Evolutionary conservation across 2,329 filamentous ascomycete genomes (phyloP).

Genomic region (Fusarium transvaalense): DNA sequence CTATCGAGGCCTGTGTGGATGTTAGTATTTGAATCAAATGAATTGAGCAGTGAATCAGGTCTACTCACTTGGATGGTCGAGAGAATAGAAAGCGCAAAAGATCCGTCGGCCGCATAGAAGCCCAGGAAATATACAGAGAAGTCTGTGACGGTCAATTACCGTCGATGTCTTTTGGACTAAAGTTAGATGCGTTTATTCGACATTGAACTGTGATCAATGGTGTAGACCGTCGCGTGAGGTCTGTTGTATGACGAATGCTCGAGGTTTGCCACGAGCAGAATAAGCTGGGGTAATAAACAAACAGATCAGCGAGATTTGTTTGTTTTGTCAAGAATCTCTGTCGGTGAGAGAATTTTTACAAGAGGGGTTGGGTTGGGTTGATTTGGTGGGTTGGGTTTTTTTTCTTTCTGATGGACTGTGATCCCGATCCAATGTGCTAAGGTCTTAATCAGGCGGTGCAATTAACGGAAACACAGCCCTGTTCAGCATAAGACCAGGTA

Average conservation of each 20-base stretch:
- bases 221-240: constrained; percentile 40
- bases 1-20: constrained; percentile 66
- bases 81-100: constrained; percentile 91
- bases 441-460: constrained; percentile 41
- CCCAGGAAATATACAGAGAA: constrained; percentile 49
- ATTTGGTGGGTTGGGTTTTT: constrained; percentile 23
- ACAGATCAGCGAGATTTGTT: constrained; percentile 21
- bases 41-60: background rate
- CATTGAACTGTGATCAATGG: constrained; percentile 40
- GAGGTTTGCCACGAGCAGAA: constrained; percentile 2
- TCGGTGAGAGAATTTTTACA: constrained; percentile 45
- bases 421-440: constrained; percentile 41
- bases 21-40: too few species aligned
- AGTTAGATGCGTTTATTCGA: constrained; percentile 44
- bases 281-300: background rate
- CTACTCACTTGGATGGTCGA: constrained; percentile 86
- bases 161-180: constrained; percentile 40
- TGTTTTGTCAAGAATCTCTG: constrained; percentile 21
- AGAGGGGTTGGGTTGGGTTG: constrained; percentile 29
- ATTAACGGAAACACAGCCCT: constrained; percentile 2
- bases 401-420: background rate
- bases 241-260: constrained; percentile 6
- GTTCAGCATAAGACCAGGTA: background rate
- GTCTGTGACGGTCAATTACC: constrained; percentile 44
- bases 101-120: constrained; percentile 92